Evolutionary conservation across 2,329 filamentous ascomycete genomes (phyloP).

Genomic region (Neurospora sp.): DNA sequence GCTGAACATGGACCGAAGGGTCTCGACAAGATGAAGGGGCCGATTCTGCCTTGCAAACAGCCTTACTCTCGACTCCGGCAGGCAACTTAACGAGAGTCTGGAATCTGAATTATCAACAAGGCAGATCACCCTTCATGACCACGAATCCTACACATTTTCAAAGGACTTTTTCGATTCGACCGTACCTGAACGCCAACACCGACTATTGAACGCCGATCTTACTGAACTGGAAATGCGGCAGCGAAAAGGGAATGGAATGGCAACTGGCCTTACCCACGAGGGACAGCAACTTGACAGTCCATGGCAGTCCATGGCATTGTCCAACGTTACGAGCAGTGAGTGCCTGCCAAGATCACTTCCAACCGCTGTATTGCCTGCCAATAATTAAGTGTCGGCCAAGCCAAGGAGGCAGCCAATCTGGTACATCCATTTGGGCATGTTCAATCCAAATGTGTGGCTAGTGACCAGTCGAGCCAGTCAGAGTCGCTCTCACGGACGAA

Average conservation of each 20-base stretch:
- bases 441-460: not conserved
- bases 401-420: constrained; percentile 17
- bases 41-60: not conserved
- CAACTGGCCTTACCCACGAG: not conserved
- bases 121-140: not conserved
- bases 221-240: not conserved
- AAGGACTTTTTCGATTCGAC: not conserved
- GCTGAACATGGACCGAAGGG: not conserved
- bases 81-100: not conserved
- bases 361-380: not conserved
- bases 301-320: not conserved
- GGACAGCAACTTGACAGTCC: not conserved
- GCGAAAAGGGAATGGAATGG: not conserved
- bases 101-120: not conserved
- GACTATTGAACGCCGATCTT: not conserved
- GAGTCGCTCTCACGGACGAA: not conserved
- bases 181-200: not conserved
- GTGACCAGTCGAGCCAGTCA: not conserved
- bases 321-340: not conserved
- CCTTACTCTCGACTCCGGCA: not conserved
- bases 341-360: not conserved
- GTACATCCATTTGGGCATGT: constrained; percentile 8
- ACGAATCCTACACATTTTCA: not conserved
- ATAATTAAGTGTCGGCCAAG: not conserved
- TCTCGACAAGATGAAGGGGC: not conserved